phyloP scores from a whole-genome alignment of 805 yeast species.

The Komagataella kurtzmanii region DNA sequence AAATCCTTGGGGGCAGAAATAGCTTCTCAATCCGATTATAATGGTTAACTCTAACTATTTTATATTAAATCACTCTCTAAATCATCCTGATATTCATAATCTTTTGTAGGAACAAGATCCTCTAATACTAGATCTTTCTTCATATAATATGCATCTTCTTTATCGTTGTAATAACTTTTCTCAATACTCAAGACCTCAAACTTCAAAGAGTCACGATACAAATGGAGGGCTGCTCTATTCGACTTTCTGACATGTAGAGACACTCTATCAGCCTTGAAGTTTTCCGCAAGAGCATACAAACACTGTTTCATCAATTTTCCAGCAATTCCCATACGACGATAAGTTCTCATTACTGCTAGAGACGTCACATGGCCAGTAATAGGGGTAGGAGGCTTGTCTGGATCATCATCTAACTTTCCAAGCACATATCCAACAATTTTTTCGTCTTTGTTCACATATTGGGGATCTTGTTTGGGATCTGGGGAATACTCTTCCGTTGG shows the following conservation, averaged over 20 bases:
- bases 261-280: constrained; percentile 70
- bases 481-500: constrained; percentile 8
- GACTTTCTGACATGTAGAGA: constrained; percentile 89
- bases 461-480: constrained; percentile 15
- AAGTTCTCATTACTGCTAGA: constrained; percentile 87
- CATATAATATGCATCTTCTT: constrained; percentile 97
- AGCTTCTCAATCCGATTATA: neutral
- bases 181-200: constrained; percentile 79
- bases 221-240: constrained; percentile 85
- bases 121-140: constrained; percentile 50
- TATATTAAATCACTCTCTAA: constrained; percentile 32
- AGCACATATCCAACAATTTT: constrained; percentile 91
- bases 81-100: constrained; percentile 38
- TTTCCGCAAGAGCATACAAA: constrained; percentile 67
- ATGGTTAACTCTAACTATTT: neutral
- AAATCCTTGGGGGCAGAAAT: neutral
- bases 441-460: constrained; percentile 55
- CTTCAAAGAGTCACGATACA: constrained; percentile 72
- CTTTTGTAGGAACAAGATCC: constrained; percentile 47
- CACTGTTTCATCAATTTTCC: constrained; percentile 78
- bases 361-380: constrained; percentile 91
- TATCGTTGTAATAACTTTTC: constrained; percentile 87
- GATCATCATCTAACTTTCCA: constrained; percentile 95
- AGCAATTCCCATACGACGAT: constrained; percentile 90
- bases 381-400: constrained; percentile 57